These are phyloP conservation scores for Tuber microsphaerosporum DNA, from an alignment of 495 filamentous ascomycete species.

Conservation along the genomic window DNA sequence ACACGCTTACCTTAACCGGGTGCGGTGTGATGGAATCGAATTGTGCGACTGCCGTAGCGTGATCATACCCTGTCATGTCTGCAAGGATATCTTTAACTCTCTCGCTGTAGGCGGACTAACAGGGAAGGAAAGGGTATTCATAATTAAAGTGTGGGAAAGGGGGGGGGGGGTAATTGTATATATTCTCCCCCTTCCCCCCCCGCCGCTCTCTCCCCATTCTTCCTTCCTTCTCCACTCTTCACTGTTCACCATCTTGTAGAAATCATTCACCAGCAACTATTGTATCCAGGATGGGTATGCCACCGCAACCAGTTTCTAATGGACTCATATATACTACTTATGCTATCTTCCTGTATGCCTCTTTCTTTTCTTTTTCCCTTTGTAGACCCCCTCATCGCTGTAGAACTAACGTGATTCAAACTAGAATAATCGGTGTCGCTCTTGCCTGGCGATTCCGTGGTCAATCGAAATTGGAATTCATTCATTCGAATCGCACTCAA, in stretches of 20 bases:
- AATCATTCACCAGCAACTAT: background rate
- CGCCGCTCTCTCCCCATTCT: background rate
- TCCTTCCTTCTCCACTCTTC: background rate
- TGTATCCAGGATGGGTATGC: conserved; percentile 20
- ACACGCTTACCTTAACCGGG: too few species aligned
- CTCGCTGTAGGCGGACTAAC: background rate
- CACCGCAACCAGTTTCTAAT: conserved; percentile 53
- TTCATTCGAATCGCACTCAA: conserved; percentile 66
- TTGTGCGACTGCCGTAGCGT: too few species aligned
- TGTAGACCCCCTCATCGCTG: background rate
- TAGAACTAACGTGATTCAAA: conserved; percentile 6
- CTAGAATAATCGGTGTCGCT: conserved; percentile 56
- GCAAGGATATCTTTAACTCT: background rate
- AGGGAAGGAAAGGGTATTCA: background rate
- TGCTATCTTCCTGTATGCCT: conserved; percentile 59
- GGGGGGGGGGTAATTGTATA: background rate
- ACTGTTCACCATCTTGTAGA: background rate
- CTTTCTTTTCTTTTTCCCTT: conserved; percentile 8
- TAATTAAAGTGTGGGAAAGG: background rate
- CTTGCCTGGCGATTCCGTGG: conserved; percentile 62
- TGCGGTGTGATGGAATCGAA: too few species aligned
- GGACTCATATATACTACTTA: conserved; percentile 70
- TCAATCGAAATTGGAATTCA: conserved; percentile 61
- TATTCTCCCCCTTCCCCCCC: background rate
- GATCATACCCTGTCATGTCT: too few species aligned